Base-by-base conservation (phyloP, 768 basidiomycete species). In the Collybia nuda region DNA sequence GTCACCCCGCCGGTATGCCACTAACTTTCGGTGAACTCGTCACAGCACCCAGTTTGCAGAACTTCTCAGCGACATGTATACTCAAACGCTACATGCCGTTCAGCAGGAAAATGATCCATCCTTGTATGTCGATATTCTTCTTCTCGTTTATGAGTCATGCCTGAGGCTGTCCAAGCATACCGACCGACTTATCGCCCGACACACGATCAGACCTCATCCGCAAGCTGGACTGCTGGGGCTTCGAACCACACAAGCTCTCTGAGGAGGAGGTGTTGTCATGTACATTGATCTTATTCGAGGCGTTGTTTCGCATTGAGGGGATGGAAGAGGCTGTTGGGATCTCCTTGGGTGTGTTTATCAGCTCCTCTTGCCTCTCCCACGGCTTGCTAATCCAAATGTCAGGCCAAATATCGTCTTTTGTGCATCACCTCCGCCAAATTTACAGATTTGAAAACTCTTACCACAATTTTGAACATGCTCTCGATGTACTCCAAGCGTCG, bases 401-500 rank as follows among this genome's bases (percentile, higher is more conserved):
- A 93, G 93, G 77, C 56, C 83, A 86, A 69, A 78, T 98, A 56
- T 79, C 82, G 17, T 69, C 81, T 8, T 88, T 98, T 60, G 77
- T 99, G 36, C 82, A 84, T 57, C 91, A 96, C 56, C 80, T 98
- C n/a, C 84, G 88, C n/a, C 82, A 83, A 23, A 86, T 96, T 44
- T 99, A 99, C 67, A 88, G 94, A 53, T 78, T 81, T 45, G 84
- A 86, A 51, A 98, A 98, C 70, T 87, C 89, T 22, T 99, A 99
- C 67, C 97, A 99, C 76, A 99, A 98, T 63, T 98, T 96, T 64
- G 85, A 92, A 54, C 97, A 99, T 69, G 97, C 95, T 0, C 75
- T 97, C 38, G 97, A 99, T 67, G 97, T 98, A 14, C 79, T 98
- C 18, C 97, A 99, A 63, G 94, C 95, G 0, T 82, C 85, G 3